Evolutionary conservation across 352 stramenopile species (phyloP).

Genomic region (Lagenidium sp.): DNA sequence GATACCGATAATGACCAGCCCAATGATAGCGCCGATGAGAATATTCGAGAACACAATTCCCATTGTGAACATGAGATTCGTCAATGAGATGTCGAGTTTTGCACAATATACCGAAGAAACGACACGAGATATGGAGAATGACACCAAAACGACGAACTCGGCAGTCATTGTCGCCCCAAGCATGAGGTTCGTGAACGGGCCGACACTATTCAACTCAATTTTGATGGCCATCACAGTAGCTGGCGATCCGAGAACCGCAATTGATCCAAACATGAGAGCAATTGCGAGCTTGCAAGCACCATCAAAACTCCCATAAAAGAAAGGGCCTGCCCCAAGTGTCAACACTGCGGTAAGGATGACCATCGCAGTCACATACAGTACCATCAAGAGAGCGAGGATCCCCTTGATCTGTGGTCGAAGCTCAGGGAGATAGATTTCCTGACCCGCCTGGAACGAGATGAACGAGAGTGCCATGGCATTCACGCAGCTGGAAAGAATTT

Average conservation of each 20-base stretch:
- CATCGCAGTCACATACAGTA: slow-evolving; percentile 56
- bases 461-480: slow-evolving; percentile 60
- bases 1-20: slow-evolving; percentile 39
- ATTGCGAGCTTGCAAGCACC: slow-evolving; percentile 47
- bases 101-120: slow-evolving; percentile 54
- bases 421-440: slow-evolving; percentile 68
- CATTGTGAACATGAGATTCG: slow-evolving; percentile 47
- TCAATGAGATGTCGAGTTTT: slow-evolving; percentile 33
- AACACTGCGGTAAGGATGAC: slow-evolving; percentile 34
- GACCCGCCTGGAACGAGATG: slow-evolving; percentile 69
- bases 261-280: slow-evolving; percentile 65
- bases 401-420: slow-evolving; percentile 48
- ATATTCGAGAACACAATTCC: slow-evolving; percentile 46
- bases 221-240: slow-evolving; percentile 72
- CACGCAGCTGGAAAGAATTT: slow-evolving; percentile 38
- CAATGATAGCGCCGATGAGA: slow-evolving; percentile 30
- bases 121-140: slow-evolving; percentile 57
- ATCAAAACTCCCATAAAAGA: slow-evolving; percentile 54
- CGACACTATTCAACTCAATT: slow-evolving; percentile 66
- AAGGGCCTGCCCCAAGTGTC: slow-evolving; percentile 28
- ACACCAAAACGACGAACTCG: slow-evolving; percentile 65
- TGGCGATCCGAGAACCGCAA: slow-evolving; percentile 52
- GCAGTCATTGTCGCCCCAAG: slow-evolving; percentile 56
- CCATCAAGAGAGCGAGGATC: slow-evolving; percentile 38
- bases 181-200: slow-evolving; percentile 69